Conservation (phyloP, 345 rosid species). For the Brassica napus region Da-Ae NC_063438.1:578501-579000, state of each 20-base stretch:
- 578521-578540: neutral
- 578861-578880: conserved; percentile 2
- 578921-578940: neutral
- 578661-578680: neutral
- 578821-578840: conserved; percentile 34
- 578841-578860: conserved; percentile 18
- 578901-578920: neutral
- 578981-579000: neutral
- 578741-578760: neutral
- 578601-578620: neutral
- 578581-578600: no score
- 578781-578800: conserved; percentile 17
- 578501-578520: neutral
- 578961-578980: conserved; percentile 14
- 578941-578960: neutral
- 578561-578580: neutral
- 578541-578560: neutral
- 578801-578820: conserved; percentile 16
- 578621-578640: neutral
- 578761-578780: conserved; percentile 8
- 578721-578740: conserved; percentile 29
- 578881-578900: conserved; percentile 14
- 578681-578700: neutral
- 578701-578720: neutral
- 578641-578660: neutral